These are phyloP conservation scores for Cordyceps cateniannulata DNA, from an alignment of 2,329 filamentous ascomycete genomes.

Conservation along the genomic window DNA sequence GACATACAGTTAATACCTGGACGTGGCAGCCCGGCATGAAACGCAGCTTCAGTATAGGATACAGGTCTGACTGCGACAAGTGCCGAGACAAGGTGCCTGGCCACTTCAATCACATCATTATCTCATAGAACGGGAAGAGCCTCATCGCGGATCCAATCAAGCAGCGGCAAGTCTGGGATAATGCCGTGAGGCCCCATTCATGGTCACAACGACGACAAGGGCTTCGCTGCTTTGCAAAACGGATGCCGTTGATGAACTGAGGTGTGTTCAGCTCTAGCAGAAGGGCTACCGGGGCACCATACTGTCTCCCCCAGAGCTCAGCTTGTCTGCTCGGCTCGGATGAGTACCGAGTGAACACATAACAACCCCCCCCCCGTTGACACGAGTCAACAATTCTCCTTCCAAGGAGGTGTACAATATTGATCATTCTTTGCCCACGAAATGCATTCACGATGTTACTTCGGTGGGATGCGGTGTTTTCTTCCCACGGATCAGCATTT, in stretches of 20 bases:
- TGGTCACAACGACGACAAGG: constrained; percentile 16
- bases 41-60: constrained; percentile 71
- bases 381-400: background rate
- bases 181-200: constrained; percentile 21
- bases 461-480: background rate
- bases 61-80: constrained; percentile 71
- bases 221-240: constrained; percentile 8
- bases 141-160: constrained; percentile 21
- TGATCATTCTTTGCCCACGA: background rate
- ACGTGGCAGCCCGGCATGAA: constrained; percentile 59
- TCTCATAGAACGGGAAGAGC: constrained; percentile 41
- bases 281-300: background rate
- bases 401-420: constrained; percentile 6
- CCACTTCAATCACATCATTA: constrained; percentile 75
- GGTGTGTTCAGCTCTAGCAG: background rate
- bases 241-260: background rate
- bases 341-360: background rate
- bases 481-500: constrained; percentile 2
- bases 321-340: background rate
- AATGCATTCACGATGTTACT: background rate
- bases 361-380: background rate
- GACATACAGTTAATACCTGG: constrained; percentile 55
- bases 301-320: background rate
- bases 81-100: constrained; percentile 68
- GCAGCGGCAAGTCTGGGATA: constrained; percentile 17